Evolutionary conservation across 192 early-diverging fungal species (phyloP).

Genomic region (Chytriomyces sp.): DNA sequence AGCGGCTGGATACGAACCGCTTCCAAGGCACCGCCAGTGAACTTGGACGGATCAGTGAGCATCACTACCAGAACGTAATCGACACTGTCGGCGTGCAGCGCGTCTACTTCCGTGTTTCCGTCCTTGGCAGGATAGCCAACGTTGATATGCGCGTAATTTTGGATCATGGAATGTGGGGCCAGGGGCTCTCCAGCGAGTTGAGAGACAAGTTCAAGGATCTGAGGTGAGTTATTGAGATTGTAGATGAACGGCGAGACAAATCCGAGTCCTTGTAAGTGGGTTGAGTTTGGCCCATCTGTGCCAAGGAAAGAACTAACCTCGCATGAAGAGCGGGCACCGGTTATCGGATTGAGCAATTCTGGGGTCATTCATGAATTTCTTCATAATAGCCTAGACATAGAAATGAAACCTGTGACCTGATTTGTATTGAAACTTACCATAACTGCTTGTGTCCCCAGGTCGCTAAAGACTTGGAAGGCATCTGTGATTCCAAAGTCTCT

Average conservation of each 20-base stretch:
- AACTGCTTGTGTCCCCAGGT: not conserved
- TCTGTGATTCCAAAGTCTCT: not conserved
- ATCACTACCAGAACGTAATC: constrained; percentile 1
- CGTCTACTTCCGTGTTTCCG: not conserved
- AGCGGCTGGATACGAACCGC: not conserved
- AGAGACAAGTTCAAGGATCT: not conserved
- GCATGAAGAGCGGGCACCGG: not conserved
- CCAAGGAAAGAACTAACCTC: not conserved
- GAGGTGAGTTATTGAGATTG: not conserved
- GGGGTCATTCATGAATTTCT: not conserved
- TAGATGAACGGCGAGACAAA: not conserved
- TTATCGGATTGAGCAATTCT: not conserved
- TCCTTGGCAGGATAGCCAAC: not conserved
- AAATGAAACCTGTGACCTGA: too few species aligned
- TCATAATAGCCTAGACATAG: too few species aligned
- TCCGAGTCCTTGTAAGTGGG: not conserved
- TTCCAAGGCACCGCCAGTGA: not conserved
- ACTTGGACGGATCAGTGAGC: not conserved
- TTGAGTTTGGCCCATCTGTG: not conserved
- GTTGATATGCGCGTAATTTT: constrained; percentile 1
- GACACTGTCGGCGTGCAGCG: not conserved
- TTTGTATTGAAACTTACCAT: too few species aligned
- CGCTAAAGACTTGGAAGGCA: not conserved
- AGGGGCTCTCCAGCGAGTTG: not conserved
- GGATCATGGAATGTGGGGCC: not conserved